Evolutionary conservation across 345 rosid species (phyloP).

Genomic region (Ailanthus altissimus): DNA sequence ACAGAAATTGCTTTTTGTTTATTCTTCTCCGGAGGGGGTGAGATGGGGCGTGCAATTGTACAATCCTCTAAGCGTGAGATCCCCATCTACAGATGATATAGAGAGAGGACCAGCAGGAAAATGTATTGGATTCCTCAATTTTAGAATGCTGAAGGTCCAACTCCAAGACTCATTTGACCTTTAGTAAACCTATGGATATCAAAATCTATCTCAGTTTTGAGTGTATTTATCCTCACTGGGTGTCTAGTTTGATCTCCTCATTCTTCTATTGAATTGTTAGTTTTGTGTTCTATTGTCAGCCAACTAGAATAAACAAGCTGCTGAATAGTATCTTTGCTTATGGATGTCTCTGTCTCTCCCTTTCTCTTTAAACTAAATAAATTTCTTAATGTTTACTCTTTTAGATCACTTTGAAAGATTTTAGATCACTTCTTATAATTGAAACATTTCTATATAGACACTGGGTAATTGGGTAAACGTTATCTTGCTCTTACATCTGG

Average conservation of each 20-base stretch:
- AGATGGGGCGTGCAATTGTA: background rate
- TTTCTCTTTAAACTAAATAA: too few species aligned
- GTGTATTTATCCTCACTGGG: background rate
- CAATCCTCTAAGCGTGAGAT: too few species aligned
- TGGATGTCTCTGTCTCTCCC: too few species aligned
- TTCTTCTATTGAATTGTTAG: background rate
- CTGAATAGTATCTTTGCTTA: too few species aligned
- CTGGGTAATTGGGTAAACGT: too few species aligned
- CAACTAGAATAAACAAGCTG: too few species aligned
- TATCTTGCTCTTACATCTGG: constrained; percentile 65
- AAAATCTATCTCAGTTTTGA: background rate
- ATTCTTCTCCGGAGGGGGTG: background rate
- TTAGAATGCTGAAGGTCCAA: background rate
- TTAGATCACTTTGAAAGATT: too few species aligned
- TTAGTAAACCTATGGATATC: too few species aligned
- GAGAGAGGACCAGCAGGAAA: background rate
- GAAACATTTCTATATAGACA: too few species aligned
- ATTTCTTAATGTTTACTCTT: too few species aligned
- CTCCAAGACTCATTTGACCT: background rate
- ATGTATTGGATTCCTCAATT: background rate
- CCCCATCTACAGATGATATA: background rate
- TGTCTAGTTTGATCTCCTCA: background rate
- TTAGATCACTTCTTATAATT: too few species aligned
- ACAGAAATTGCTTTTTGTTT: background rate
- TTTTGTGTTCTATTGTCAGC: background rate